These are phyloP conservation scores for Ogataea populi-albae DNA, from an alignment of 805 yeast species.

Conservation along the genomic window DNA sequence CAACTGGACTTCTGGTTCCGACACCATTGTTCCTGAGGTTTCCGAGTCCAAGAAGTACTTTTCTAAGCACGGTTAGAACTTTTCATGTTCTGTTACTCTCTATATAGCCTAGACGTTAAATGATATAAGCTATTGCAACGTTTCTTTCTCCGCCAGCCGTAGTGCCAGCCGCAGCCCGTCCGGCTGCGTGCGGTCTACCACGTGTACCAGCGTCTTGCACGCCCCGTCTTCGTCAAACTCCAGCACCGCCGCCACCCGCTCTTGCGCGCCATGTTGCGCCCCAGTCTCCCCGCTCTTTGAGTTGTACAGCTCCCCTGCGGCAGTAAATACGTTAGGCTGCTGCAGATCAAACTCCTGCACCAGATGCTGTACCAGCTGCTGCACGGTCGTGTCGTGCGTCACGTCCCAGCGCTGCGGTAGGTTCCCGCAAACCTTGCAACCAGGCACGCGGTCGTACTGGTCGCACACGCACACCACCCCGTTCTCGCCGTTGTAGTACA, in stretches of 20 bases:
- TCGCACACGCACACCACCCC: slow-evolving; percentile 76
- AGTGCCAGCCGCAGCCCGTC: slow-evolving; percentile 9
- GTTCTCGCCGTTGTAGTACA: slow-evolving; percentile 83
- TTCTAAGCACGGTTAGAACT: slow-evolving; percentile 41
- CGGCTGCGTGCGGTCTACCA: slow-evolving; percentile 16
- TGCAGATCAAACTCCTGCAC: slow-evolving; percentile 12
- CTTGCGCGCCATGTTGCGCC: not conserved
- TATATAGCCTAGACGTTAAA: no score
- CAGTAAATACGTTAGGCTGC: slow-evolving; percentile 22
- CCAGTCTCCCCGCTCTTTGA: slow-evolving; percentile 10
- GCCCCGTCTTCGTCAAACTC: slow-evolving; percentile 15
- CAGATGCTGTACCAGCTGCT: slow-evolving; percentile 16
- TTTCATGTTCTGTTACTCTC: no score
- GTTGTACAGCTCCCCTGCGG: slow-evolving; percentile 26
- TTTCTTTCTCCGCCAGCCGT: not conserved
- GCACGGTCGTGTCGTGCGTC: slow-evolving; percentile 9
- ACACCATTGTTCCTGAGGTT: slow-evolving; percentile 84
- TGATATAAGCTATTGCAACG: no score
- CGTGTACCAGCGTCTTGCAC: slow-evolving; percentile 12
- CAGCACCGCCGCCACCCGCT: slow-evolving; percentile 10
- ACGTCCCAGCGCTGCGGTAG: slow-evolving; percentile 17
- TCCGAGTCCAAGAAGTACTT: slow-evolving; percentile 79
- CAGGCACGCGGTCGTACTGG: slow-evolving; percentile 52
- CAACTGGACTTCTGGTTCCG: slow-evolving; percentile 96
- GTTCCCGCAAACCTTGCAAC: slow-evolving; percentile 77